Percentiles rank a stretch among this genome's conserved stretches.
phyloP scores from a whole-genome alignment of 1,284 basidiomycete genomes.

The Chalciporus sp. region DNA sequence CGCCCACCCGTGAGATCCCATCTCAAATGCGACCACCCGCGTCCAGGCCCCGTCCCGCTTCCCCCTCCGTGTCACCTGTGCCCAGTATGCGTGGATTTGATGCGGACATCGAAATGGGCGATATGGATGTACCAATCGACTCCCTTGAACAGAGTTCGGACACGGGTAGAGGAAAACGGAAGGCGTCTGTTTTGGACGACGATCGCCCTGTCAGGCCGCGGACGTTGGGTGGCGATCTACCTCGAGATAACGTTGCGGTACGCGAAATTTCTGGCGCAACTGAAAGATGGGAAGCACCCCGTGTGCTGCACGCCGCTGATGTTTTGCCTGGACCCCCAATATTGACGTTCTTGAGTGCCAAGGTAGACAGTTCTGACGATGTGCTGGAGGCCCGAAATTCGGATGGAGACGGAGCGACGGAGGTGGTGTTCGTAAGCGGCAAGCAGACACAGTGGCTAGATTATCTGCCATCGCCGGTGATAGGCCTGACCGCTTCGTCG shows the following conservation, averaged over 20 bases:
- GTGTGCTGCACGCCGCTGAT: constrained; percentile 24
- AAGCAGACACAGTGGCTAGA: constrained; percentile 86
- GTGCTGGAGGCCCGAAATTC: constrained; percentile 82
- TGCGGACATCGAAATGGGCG: constrained; percentile 35
- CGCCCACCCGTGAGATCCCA: constrained; percentile 13
- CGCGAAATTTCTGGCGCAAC: constrained; percentile 49
- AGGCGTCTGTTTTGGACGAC: constrained; percentile 50
- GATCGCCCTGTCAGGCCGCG: constrained; percentile 48
- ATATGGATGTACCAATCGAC: constrained; percentile 40
- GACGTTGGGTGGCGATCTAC: constrained; percentile 74
- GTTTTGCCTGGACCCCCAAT: constrained; percentile 52
- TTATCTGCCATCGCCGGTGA: constrained; percentile 73
- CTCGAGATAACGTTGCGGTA: constrained; percentile 48
- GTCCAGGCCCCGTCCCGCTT: constrained; percentile 21
- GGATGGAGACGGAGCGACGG: constrained; percentile 64
- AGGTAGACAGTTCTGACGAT: constrained; percentile 68
- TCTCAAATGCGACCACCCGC: constrained; percentile 18
- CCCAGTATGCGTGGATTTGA: constrained; percentile 34
- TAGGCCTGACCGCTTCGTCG: constrained; percentile 66
- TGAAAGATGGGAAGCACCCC: constrained; percentile 26
- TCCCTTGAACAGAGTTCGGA: constrained; percentile 31
- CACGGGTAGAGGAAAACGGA: constrained; percentile 49
- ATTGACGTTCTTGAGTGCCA: constrained; percentile 58
- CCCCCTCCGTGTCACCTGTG: constrained; percentile 30
- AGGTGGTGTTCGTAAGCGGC: constrained; percentile 65